Conservation (phyloP, 352 stramenopile species). For the Phytophthora multivora region DNA sequence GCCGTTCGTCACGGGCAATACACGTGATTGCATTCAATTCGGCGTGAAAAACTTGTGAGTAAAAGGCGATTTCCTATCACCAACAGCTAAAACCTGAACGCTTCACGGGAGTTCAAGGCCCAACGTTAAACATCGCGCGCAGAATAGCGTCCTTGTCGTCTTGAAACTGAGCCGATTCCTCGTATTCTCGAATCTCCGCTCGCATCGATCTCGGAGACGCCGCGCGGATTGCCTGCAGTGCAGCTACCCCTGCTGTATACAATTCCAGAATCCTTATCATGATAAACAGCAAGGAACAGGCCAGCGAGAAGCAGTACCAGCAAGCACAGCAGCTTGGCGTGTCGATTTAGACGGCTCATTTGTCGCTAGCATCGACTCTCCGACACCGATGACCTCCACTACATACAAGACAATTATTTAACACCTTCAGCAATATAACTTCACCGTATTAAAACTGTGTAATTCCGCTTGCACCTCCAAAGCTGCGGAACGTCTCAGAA, state of each 20-base stretch:
- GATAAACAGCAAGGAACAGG: no score
- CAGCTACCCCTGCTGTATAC: conserved; percentile 27
- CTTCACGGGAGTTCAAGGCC: conserved; percentile 6
- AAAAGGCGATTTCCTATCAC: conserved; percentile 4
- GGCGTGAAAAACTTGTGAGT: conserved; percentile 6
- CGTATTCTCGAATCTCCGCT: conserved; percentile 30
- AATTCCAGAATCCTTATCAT: no score
- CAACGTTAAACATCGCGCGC: conserved; percentile 33
- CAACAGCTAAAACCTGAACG: no score
- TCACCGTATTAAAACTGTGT: no score
- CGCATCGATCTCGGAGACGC: conserved; percentile 15
- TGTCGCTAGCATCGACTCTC: conserved; percentile 25
- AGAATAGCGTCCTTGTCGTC: conserved; percentile 35
- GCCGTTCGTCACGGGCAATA: conserved; percentile 13
- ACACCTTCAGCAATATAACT: no score
- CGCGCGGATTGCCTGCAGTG: conserved; percentile 28
- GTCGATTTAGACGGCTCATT: not conserved
- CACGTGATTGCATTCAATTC: conserved; percentile 12
- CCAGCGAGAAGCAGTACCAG: conserved; percentile 12
- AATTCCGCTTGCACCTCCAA: conserved; percentile 33
- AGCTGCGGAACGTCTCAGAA: conserved; percentile 27
- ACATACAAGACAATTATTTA: not conserved
- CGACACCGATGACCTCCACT: conserved; percentile 43
- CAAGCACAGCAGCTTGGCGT: conserved; percentile 9
- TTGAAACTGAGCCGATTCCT: conserved; percentile 28